Base-by-base conservation (phyloP, 345 rosid species). In the Anastatica hierochuntica region DNA sequence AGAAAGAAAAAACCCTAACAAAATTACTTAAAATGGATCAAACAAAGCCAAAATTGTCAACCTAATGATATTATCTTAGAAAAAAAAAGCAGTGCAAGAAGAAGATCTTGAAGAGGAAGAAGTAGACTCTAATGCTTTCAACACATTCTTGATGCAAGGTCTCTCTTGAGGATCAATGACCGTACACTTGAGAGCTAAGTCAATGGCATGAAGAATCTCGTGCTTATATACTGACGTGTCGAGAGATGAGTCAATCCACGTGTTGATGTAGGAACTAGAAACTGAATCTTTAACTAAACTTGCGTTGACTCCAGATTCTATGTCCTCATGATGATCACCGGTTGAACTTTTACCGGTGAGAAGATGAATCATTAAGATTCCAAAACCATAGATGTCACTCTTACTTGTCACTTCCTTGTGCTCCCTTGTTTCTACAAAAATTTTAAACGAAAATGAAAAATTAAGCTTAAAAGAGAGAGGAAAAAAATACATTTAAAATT, bases 141-240 rank as follows among this genome's bases (percentile, higher is more conserved):
- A 59, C 14, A 80, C 71, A 8, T 74, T 67, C 17, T 56, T 61
- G 6, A 80, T 83, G 36, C 67, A 71, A 6, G 94, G 95, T 24
- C 95, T 76, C 20, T 84, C 85, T 4, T 63, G 57, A 10, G 88
- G 88, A 60, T 84, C 88, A 1, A 55, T 59, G 6, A 74, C 77
- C 7, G 83, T 90, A 82, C 95, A 90, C 0, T 66, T 80, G 10
- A 90, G 72, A 48, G 94, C 95, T 40, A 90, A 58, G 55, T 75
- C 79, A 86, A 84, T 82, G 37, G 76, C 64, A 34, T 80, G 77
- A 4, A 84, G 75, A 14, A 80, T 69, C 70, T 76, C 72, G 1
- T 40, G 69, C 30, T 77, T 71, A 40, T 63, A 42, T 20, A 15
- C 55, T 8, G 70, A 58, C 29, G 16, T 71, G 52, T 53, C 61